These are phyloP conservation scores for Bjerkandera adusta DNA, from an alignment of 1,284 basidiomycete species.

Conservation along the genomic window DNA sequence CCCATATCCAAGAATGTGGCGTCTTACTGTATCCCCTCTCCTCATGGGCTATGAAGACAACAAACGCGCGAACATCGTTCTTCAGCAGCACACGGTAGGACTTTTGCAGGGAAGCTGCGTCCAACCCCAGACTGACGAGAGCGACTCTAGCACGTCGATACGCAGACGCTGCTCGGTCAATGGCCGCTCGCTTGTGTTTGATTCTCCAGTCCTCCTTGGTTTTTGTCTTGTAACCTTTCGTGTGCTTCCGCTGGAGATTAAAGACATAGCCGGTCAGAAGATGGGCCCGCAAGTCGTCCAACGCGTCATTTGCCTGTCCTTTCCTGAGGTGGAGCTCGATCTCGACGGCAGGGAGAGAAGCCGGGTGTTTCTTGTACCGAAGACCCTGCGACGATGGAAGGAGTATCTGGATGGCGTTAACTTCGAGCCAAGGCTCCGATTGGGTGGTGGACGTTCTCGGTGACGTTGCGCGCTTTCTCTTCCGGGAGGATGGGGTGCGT, in stretches of 20 bases:
- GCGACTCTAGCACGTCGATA: constrained; percentile 5
- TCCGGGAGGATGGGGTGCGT: too few relatives aligned
- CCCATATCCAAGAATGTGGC: constrained; percentile 20
- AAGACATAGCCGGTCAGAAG: constrained; percentile 9
- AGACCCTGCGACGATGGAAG: constrained; percentile 11
- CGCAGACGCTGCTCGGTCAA: constrained; percentile 5
- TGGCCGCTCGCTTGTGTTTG: not conserved
- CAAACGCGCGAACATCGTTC: constrained; percentile 8
- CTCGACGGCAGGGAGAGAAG: not conserved
- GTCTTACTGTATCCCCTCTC: constrained; percentile 11
- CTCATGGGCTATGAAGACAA: constrained; percentile 2
- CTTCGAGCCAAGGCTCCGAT: not conserved
- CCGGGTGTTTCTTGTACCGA: not conserved
- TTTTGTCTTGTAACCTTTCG: not conserved
- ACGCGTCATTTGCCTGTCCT: constrained; percentile 7
- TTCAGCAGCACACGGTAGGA: constrained; percentile 4
- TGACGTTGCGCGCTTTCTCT: not conserved
- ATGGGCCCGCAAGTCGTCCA: constrained; percentile 12
- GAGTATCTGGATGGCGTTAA: constrained; percentile 2
- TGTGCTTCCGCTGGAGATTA: not conserved
- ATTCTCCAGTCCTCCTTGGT: constrained; percentile 9
- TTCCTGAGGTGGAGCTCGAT: constrained; percentile 8
- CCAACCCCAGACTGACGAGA: not conserved
- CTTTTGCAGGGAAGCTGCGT: too few relatives aligned
- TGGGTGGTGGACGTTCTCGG: not conserved